These are phyloP conservation scores for Magnusiomyces magnusii DNA, from an alignment of 1,139 yeast genomes.

Conservation along the genomic window DNA sequence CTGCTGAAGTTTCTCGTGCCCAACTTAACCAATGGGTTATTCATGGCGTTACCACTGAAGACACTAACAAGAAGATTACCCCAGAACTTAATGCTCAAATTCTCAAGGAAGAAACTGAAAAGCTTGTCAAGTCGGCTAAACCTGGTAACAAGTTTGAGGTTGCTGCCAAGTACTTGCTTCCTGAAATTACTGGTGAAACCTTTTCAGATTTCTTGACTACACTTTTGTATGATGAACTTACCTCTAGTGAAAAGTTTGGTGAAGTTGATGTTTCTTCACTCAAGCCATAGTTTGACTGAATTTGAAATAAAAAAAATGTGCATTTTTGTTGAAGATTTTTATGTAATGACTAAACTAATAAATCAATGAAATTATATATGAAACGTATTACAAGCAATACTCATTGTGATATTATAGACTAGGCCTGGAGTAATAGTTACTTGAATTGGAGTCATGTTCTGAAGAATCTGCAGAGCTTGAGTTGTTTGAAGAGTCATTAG, in stretches of 20 bases:
- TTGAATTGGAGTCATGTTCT: too few species aligned
- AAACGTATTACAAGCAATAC: too few species aligned
- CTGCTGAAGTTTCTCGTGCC: slow-evolving; percentile 74
- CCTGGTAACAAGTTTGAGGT: slow-evolving; percentile 38
- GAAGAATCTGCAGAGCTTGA: too few species aligned
- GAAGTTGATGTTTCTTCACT: slow-evolving; percentile 4
- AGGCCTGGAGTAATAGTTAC: too few species aligned
- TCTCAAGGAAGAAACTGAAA: slow-evolving; percentile 53
- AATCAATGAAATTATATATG: too few species aligned
- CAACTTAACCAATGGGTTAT: slow-evolving; percentile 78
- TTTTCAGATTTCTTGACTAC: slow-evolving; percentile 63
- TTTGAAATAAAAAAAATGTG: too few species aligned
- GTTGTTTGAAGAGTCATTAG: too few species aligned
- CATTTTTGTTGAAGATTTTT: not conserved
- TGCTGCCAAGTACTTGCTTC: slow-evolving; percentile 54
- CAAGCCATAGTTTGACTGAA: not conserved
- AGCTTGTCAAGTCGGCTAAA: slow-evolving; percentile 47
- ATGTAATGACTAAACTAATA: not conserved
- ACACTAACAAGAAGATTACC: slow-evolving; percentile 45
- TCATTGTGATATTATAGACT: too few species aligned
- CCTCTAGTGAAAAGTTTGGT: not conserved
- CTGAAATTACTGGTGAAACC: slow-evolving; percentile 58
- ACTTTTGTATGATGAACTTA: slow-evolving; percentile 41
- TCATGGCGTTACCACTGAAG: slow-evolving; percentile 55
- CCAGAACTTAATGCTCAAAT: slow-evolving; percentile 48